Evolutionary conservation across 768 basidiomycete genomes (phyloP), one percentile per base, ranked within the genome.

Genomic region (Russula brevipes): DNA sequence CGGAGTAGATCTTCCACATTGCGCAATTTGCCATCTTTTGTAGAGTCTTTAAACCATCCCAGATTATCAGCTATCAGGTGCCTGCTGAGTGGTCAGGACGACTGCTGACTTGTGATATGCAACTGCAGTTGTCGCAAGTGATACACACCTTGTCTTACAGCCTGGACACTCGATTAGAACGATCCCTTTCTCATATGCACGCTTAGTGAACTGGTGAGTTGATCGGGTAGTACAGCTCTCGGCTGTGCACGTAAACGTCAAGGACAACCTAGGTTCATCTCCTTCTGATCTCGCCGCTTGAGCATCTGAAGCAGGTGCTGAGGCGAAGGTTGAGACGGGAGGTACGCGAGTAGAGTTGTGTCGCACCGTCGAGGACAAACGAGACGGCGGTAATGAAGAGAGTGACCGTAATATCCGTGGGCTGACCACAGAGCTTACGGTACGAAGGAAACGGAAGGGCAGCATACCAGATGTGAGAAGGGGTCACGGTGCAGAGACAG

Each of bases 111-210:
- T 31, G 41, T 44, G 14, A 50, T 59, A 14, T 51, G 38, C 50
- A 33, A n/a, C n/a, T 36, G 42, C 17, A 5, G 31, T 30, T 6
- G 39, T 41, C 12, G n/a, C 16, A 33, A 44, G 57, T 49, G 31
- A 52, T 11, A 75, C 85, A 57, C 71, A 93, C 90, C 95, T 78
- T 69, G 90, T 92, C 69, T 89, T 85, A 73, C 96, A 99, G 14
- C 82, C 82, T 1, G 95, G 94, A 76, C 96, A 99, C 72, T 94
- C 83, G 1, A 97, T 83, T 33, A 99, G 78, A 3, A 98, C 95
- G 56, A 98, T 86, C 0, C 96, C 96, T 50, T 80, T 82, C 72
- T 89, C 82, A 74, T 99, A 99, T 19, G 91, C 83, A 50, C 85
- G 81, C 71, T 85, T 88, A 6, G 91, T 82, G 73, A 98, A 98